Evolutionary conservation across 169 alveolate species (phyloP).

Genomic region (Eimeria tenella): DNA sequence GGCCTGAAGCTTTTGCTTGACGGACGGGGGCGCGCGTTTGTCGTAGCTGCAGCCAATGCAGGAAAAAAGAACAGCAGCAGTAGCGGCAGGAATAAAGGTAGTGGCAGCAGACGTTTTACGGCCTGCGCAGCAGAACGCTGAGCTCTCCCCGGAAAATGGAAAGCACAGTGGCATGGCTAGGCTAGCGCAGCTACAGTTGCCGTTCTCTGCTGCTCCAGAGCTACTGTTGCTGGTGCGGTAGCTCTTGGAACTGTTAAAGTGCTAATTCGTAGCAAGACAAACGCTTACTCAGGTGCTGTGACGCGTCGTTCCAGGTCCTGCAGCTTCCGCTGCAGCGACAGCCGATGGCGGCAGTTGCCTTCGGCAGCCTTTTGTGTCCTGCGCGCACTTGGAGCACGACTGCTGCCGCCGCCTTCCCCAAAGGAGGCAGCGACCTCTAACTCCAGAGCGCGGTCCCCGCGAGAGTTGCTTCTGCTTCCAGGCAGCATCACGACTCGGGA

Average conservation of each 20-base stretch:
- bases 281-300: neutral
- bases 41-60: neutral
- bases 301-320: neutral
- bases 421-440: neutral
- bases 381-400: neutral
- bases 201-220: no score
- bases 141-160: no score
- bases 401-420: neutral
- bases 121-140: no score
- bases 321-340: conserved; percentile 30
- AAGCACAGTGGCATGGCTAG: no score
- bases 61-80: neutral
- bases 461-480: neutral
- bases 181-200: no score
- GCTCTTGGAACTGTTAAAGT: no score
- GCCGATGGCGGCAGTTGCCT: neutral
- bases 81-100: no score
- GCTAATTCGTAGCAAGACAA: neutral
- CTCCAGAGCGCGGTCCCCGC: neutral
- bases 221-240: no score
- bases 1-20: neutral
- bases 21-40: neutral
- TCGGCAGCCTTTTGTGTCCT: neutral
- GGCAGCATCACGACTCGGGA: conserved; percentile 1
- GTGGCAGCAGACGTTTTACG: no score